A percentile compares a stretch with the other conserved stretches of the same genome.
Conservation (phyloP, 2,329 filamentous ascomycete species). For the Colletotrichum sp. region DNA sequence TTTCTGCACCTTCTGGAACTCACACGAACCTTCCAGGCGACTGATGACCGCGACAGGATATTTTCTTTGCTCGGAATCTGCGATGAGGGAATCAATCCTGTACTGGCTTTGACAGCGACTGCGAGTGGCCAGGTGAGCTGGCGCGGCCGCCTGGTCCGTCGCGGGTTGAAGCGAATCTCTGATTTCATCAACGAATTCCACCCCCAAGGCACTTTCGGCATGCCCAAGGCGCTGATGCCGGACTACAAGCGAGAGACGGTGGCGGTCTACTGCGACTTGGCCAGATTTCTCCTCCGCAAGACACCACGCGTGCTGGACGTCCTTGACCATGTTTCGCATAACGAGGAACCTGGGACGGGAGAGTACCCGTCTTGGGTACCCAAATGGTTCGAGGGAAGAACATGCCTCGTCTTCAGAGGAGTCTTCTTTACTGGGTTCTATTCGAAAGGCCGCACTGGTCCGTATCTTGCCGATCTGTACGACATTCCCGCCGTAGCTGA, state of each 20-base stretch:
- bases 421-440: slow-evolving; percentile 17
- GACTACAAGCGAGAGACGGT: slow-evolving; percentile 16
- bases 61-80: slow-evolving; percentile 10
- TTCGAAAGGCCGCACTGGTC: slow-evolving; percentile 2
- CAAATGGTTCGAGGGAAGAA: slow-evolving; percentile 18
- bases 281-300: slow-evolving; percentile 19
- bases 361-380: slow-evolving; percentile 21
- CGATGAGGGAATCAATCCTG: slow-evolving; percentile 9
- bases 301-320: slow-evolving; percentile 14
- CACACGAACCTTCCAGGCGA: slow-evolving; percentile 11
- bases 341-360: slow-evolving; percentile 4
- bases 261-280: slow-evolving; percentile 17
- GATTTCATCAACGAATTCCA: slow-evolving; percentile 6
- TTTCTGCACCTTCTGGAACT: slow-evolving; percentile 10
- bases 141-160: neutral
- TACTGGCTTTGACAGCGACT: slow-evolving; percentile 7
- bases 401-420: slow-evolving; percentile 1
- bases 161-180: slow-evolving; percentile 10
- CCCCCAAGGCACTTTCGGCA: slow-evolving; percentile 6
- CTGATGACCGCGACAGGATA: slow-evolving; percentile 11
- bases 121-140: neutral
- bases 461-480: slow-evolving; percentile 5
- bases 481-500: neutral
- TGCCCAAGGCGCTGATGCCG: slow-evolving; percentile 9
- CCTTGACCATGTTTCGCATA: slow-evolving; percentile 18